Evolutionary conservation across 2,329 filamentous ascomycete genomes (phyloP), one percentile per base, ranked within the genome.

Genomic region (Blumeria hordei): DNA sequence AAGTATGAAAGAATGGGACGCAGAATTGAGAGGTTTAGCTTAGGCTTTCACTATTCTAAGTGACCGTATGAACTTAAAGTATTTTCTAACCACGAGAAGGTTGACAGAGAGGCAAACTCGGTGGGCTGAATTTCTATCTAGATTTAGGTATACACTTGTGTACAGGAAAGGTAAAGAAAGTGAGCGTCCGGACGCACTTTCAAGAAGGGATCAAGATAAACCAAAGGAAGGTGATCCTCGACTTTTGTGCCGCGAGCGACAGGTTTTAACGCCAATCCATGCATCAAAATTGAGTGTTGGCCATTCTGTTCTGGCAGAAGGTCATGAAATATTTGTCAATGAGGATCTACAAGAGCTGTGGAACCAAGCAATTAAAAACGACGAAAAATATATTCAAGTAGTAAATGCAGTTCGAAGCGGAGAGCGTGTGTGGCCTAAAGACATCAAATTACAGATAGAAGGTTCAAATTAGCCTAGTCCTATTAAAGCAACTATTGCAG

Each of bases 51-150:
- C 10, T 7, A 52, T 36, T 21, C 32, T 52, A 14, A 36, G 32
- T 37, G 49, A 52, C 21, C 49, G 36, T 35, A 52, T 52, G 49
- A 52, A 52, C n/a, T 52, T 52, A 8, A 52, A 52, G 14, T 52
- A 52, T 14, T 52, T 52, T 37, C n/a, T 52, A 7, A 52, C 49
- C 28, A 14, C 28, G n/a, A 52, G 49, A 52, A 52, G 32, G 34
- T 11, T 50, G 10, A 52, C 49, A 9, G 49, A 36, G 21, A 37
- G 49, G 33, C 49, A 52, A 36, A 52, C 28, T 18, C 49, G 49
- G 3, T 52, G 49, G 33, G 49, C 49, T 3, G 49, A 36, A 16
- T 36, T 52, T 52, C 14, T 52, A 34, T 52, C 32, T 3, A 36
- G 32, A 35, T 52, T 52, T 14, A 35, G 49, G 32, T 52, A 36